A percentile compares a stretch with the other conserved stretches of the same genome.
phyloP scores from a whole-genome alignment of 2,329 filamentous ascomycete species.

The Clarireedia sp. region DNA sequence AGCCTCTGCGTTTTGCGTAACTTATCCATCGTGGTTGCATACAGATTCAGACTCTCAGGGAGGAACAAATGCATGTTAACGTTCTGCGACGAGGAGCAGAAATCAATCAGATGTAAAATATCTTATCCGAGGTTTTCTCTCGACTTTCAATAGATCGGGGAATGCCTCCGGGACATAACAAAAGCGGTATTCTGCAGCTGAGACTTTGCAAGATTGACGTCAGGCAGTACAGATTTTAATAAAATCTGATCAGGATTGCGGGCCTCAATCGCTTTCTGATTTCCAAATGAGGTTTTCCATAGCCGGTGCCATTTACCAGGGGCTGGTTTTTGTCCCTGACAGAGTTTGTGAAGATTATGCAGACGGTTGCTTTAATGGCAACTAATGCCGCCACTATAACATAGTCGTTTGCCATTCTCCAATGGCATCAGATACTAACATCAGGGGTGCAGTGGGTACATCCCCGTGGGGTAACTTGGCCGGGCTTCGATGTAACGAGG shows the following conservation, averaged over 20 bases:
- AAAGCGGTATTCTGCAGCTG: no score
- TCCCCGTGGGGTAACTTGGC: neutral
- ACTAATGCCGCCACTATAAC: neutral
- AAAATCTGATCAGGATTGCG: neutral
- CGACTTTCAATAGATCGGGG: neutral
- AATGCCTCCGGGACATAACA: neutral
- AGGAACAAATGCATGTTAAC: conserved; percentile 4
- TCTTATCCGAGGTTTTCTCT: neutral
- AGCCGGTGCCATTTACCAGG: neutral
- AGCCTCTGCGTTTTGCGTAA: conserved; percentile 6
- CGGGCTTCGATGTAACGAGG: neutral
- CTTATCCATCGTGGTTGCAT: conserved; percentile 6
- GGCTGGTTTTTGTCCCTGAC: neutral
- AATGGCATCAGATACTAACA: neutral
- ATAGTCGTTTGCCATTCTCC: neutral
- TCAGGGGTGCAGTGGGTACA: neutral
- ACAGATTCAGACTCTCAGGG: neutral
- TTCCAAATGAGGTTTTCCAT: neutral
- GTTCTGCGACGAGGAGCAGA: neutral
- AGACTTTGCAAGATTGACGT: no score
- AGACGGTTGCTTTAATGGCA: neutral
- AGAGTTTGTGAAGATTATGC: neutral
- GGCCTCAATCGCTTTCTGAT: neutral
- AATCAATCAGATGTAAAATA: neutral
- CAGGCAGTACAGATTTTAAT: neutral